phyloP scores from a whole-genome alignment of 495 filamentous ascomycete species.

The Hyphodiscus hymeniophilus region DNA sequence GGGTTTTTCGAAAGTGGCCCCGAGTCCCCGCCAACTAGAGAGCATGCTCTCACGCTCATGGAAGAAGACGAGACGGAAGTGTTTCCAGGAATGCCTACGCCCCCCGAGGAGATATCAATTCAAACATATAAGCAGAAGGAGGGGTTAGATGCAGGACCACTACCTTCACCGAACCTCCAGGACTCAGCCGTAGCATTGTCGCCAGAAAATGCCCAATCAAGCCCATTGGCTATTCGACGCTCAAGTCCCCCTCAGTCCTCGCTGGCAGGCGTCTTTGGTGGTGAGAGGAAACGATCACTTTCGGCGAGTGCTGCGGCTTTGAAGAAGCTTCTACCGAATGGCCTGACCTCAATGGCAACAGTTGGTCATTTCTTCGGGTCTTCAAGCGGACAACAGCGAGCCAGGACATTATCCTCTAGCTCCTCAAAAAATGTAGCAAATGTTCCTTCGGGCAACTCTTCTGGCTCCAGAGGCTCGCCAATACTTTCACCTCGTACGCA shows the following conservation, averaged over 20 bases:
- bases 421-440: slow-evolving; percentile 27
- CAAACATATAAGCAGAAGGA: slow-evolving; percentile 11
- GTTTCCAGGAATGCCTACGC: not conserved
- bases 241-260: slow-evolving; percentile 24
- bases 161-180: slow-evolving; percentile 21
- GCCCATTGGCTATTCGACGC: slow-evolving; percentile 31
- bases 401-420: not conserved
- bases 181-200: slow-evolving; percentile 11
- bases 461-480: slow-evolving; percentile 20
- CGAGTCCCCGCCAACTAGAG: slow-evolving; percentile 21
- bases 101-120: no score
- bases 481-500: not conserved
- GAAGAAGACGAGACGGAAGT: slow-evolving; percentile 15
- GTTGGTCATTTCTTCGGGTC: slow-evolving; percentile 32
- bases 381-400: slow-evolving; percentile 25
- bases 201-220: slow-evolving; percentile 33
- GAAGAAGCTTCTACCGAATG: slow-evolving; percentile 37
- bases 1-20: slow-evolving; percentile 39
- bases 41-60: slow-evolving; percentile 18
- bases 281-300: slow-evolving; percentile 28
- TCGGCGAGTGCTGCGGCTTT: slow-evolving; percentile 36
- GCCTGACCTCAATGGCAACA: slow-evolving; percentile 44
- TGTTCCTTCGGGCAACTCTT: slow-evolving; percentile 17
- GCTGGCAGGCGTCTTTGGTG: slow-evolving; percentile 30
- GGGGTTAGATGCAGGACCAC: slow-evolving; percentile 26